These are phyloP conservation scores for Chamaecyparis obtusa DNA, from an alignment of 75 land plant genomes.

Conservation along the genomic window DNA sequence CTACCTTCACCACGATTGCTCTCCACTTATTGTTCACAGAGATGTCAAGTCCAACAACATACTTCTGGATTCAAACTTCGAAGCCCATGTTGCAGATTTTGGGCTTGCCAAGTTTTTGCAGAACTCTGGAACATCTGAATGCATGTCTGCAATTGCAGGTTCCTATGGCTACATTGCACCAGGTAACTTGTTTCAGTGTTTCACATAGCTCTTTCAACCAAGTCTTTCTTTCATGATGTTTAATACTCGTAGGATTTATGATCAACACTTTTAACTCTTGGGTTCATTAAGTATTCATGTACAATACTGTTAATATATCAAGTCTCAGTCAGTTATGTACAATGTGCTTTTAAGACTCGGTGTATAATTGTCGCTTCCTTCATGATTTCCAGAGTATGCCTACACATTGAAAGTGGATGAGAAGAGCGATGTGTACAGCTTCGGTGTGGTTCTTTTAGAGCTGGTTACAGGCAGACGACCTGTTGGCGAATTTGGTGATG, in stretches of 20 bases:
- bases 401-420: constrained; percentile 86
- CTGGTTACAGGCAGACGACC: constrained; percentile 73
- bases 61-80: constrained; percentile 62
- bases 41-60: constrained; percentile 93
- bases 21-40: constrained; percentile 73
- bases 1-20: constrained; percentile 86
- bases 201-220: neutral
- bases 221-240: neutral
- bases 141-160: constrained; percentile 91
- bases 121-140: constrained; percentile 66
- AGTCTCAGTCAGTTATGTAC: neutral
- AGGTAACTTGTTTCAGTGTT: constrained; percentile 34
- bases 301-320: neutral
- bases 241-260: neutral
- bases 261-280: neutral
- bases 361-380: neutral
- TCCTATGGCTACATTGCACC: constrained; percentile 95
- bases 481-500: constrained; percentile 71
- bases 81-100: constrained; percentile 91
- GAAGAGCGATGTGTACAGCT: constrained; percentile 92
- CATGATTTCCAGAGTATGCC: constrained; percentile 60
- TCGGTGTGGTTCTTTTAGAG: constrained; percentile 85
- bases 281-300: neutral
- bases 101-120: constrained; percentile 83
- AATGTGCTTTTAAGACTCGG: neutral